phyloP scores from a whole-genome alignment of 139 green algal species.

The Limnomonas spitsbergensis region DNA sequence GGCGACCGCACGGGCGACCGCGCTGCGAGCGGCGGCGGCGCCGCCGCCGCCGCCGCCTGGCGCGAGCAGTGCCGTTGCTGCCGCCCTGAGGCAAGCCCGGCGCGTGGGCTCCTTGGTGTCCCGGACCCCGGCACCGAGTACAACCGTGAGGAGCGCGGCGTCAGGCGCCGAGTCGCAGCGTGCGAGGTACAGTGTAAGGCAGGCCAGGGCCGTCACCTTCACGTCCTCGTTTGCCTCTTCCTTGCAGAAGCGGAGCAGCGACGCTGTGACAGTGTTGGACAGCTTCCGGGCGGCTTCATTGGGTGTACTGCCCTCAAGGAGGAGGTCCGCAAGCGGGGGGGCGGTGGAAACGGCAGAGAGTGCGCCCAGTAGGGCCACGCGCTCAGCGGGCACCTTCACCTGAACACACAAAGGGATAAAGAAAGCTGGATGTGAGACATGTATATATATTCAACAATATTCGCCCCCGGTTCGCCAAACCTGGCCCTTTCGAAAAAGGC shows the following conservation, averaged over 20 bases:
- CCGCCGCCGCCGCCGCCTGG: no score
- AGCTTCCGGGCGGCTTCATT: neutral
- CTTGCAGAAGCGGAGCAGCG: neutral
- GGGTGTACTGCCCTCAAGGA: neutral
- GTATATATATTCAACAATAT: no score
- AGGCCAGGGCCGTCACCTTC: slow-evolving; percentile 11
- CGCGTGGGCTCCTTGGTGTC: slow-evolving; percentile 32
- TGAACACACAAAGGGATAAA: neutral
- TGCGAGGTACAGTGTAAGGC: neutral
- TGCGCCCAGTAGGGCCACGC: slow-evolving; percentile 1
- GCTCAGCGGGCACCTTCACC: slow-evolving; percentile 15
- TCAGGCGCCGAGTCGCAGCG: neutral
- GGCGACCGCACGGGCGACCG: neutral
- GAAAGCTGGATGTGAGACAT: neutral
- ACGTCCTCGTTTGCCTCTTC: slow-evolving; percentile 6
- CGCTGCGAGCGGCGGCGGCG: no score
- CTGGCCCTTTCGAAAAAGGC: no score
- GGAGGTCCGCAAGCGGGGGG: neutral
- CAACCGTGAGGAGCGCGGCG: neutral
- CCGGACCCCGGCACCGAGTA: slow-evolving; percentile 23
- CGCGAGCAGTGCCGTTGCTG: no score
- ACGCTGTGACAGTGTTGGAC: neutral
- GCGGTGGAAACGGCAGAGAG: neutral
- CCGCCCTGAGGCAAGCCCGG: neutral
- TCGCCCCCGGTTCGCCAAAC: no score